Conservation (phyloP, 73 alveolate genomes). For the Tetrahymena thermophila region DNA sequence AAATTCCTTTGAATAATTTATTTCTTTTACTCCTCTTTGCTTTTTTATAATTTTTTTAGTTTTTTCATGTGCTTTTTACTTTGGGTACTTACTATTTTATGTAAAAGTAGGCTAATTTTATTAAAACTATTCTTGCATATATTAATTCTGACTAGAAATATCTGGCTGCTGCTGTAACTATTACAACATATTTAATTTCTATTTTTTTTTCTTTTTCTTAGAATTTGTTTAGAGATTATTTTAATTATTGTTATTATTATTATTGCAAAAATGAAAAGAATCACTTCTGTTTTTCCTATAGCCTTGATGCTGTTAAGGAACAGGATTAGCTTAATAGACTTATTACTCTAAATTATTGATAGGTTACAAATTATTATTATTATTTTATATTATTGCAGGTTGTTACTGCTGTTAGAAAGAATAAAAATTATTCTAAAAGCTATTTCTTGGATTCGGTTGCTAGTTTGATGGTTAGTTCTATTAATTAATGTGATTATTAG, state of each 20-base stretch:
- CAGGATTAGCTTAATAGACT: not conserved
- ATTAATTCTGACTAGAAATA: not conserved
- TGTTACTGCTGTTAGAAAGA: not conserved
- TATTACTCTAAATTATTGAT: not conserved
- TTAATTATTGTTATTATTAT: not conserved
- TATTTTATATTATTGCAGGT: not conserved
- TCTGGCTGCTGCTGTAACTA: not conserved
- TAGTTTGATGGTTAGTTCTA: not conserved
- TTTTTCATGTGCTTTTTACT: not conserved
- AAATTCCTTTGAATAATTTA: not conserved
- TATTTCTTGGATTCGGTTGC: not conserved
- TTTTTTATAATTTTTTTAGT: not conserved
- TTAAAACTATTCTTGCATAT: not conserved
- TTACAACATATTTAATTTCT: not conserved
- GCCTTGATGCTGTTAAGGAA: not conserved
- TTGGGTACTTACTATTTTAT: not conserved
- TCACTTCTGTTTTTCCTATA: not conserved
- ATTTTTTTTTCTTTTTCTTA: not conserved
- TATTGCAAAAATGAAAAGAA: not conserved
- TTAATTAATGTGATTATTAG: not conserved
- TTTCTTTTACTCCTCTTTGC: not conserved
- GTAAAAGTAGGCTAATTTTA: not conserved
- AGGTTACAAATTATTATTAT: not conserved
- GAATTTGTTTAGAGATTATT: not conserved
- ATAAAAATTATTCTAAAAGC: not conserved